Evolutionary conservation across 176 grass and related monocot genomes (phyloP).

Genomic region (Zizania latifolia): DNA sequence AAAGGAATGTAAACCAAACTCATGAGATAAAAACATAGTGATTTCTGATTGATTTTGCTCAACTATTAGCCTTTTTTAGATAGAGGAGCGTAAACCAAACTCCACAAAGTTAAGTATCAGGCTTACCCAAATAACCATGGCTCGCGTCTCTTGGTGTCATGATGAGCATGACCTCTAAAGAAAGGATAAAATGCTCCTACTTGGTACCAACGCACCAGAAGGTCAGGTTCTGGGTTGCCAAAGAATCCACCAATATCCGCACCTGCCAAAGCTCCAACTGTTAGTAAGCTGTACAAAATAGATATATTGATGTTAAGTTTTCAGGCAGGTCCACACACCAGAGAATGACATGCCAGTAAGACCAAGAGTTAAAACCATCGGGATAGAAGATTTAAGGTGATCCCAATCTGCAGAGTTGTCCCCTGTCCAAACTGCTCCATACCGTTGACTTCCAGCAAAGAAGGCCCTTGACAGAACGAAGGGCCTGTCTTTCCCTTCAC

Average conservation of each 20-base stretch:
- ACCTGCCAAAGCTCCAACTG: constrained; percentile 45
- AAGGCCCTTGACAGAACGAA: constrained; percentile 94
- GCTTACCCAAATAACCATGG: constrained; percentile 97
- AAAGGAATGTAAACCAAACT: too few species aligned
- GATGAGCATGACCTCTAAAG: constrained; percentile 91
- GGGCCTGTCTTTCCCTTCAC: constrained; percentile 84
- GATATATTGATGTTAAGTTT: background rate
- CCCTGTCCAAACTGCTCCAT: constrained; percentile 91
- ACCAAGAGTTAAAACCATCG: constrained; percentile 93
- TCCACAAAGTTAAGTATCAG: background rate
- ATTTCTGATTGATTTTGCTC: constrained; percentile 7
- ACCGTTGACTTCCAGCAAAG: constrained; percentile 87
- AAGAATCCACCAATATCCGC: constrained; percentile 96
- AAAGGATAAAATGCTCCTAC: constrained; percentile 98
- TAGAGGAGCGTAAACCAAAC: background rate
- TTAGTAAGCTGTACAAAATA: constrained; percentile 5
- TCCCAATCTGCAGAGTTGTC: constrained; percentile 95
- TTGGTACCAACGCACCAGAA: constrained; percentile 96
- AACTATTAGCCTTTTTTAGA: background rate
- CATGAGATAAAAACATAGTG: background rate
- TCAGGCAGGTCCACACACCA: constrained; percentile 45
- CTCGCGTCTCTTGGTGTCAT: constrained; percentile 92
- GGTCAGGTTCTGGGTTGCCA: constrained; percentile 80
- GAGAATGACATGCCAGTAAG: constrained; percentile 89
- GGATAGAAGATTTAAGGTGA: constrained; percentile 87